A percentile compares a stretch with the other conserved stretches of the same genome.
These are phyloP conservation scores for Mycena polygramma DNA, from an alignment of 768 basidiomycete species.

Conservation along the genomic window DNA sequence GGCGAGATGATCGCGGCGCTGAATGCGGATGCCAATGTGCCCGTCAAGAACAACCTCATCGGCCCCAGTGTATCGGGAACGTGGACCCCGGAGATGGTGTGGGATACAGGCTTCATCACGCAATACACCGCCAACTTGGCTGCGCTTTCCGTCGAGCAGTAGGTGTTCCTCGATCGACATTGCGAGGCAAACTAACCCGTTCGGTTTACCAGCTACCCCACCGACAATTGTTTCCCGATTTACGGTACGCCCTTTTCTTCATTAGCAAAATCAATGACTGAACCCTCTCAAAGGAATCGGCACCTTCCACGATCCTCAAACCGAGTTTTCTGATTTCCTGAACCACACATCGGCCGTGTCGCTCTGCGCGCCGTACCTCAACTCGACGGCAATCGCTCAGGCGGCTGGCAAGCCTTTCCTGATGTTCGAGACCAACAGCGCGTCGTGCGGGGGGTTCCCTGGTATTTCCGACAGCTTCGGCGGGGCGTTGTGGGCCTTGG, in stretches of 20 bases:
- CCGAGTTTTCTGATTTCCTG: constrained; percentile 66
- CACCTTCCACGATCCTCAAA: constrained; percentile 55
- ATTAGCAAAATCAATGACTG: background rate
- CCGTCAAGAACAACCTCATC: constrained; percentile 54
- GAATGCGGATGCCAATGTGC: constrained; percentile 31
- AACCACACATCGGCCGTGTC: constrained; percentile 66
- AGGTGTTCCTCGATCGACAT: constrained; percentile 15
- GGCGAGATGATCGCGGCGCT: constrained; percentile 52
- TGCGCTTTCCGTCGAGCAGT: constrained; percentile 60
- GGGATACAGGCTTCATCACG: constrained; percentile 54
- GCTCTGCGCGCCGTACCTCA: constrained; percentile 67
- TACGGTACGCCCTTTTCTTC: constrained; percentile 40
- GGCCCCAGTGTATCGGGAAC: constrained; percentile 54
- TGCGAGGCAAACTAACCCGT: background rate
- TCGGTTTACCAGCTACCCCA: constrained; percentile 55
- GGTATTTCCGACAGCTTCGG: constrained; percentile 75
- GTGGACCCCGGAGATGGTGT: constrained; percentile 53
- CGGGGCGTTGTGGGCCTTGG: constrained; percentile 74
- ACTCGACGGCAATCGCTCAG: constrained; percentile 60
- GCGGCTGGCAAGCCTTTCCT: constrained; percentile 61
- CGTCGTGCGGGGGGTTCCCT: constrained; percentile 77
- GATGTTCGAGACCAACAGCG: constrained; percentile 82
- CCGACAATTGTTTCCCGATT: constrained; percentile 71
- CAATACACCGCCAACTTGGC: constrained; percentile 45
- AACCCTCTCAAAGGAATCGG: constrained; percentile 48